phyloP scores from a whole-genome alignment of 306 rosid genomes.

The Fragaria vesca region DNA sequence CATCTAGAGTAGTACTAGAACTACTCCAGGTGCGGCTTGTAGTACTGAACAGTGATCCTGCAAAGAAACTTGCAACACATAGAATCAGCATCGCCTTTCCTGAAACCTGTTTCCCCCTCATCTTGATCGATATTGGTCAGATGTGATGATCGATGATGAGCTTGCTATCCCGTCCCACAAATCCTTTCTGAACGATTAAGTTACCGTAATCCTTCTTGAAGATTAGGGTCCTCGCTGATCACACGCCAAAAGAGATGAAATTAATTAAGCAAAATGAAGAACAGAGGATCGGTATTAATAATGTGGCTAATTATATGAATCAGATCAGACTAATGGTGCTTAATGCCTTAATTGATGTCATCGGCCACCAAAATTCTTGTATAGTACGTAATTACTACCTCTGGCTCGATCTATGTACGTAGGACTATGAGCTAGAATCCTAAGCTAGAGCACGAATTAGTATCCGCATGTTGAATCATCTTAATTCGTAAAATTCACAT shows the following conservation, averaged over 20 bases:
- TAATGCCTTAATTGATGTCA: neutral
- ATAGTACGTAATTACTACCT: neutral
- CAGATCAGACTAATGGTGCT: neutral
- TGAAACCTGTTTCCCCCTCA: constrained; percentile 60
- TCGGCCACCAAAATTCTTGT: neutral
- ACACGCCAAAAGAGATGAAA: neutral
- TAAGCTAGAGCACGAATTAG: neutral
- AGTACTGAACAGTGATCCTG: constrained; percentile 55
- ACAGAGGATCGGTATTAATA: neutral
- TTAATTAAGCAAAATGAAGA: neutral
- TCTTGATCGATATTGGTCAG: constrained; percentile 16
- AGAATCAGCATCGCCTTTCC: constrained; percentile 52
- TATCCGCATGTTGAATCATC: neutral
- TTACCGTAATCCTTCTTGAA: neutral
- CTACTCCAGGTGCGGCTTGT: constrained; percentile 54
- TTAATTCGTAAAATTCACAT: neutral
- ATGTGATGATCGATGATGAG: neutral
- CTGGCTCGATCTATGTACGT: neutral
- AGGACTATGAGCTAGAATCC: neutral
- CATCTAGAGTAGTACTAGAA: neutral
- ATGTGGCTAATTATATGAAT: neutral
- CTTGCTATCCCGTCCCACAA: neutral
- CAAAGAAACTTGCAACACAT: constrained; percentile 68
- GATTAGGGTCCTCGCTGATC: neutral
- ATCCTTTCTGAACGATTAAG: neutral